Evolutionary conservation across 1,284 basidiomycete genomes (phyloP), one percentile per base, ranked within the genome.

Genomic region (Ceratobasidium sp.): DNA sequence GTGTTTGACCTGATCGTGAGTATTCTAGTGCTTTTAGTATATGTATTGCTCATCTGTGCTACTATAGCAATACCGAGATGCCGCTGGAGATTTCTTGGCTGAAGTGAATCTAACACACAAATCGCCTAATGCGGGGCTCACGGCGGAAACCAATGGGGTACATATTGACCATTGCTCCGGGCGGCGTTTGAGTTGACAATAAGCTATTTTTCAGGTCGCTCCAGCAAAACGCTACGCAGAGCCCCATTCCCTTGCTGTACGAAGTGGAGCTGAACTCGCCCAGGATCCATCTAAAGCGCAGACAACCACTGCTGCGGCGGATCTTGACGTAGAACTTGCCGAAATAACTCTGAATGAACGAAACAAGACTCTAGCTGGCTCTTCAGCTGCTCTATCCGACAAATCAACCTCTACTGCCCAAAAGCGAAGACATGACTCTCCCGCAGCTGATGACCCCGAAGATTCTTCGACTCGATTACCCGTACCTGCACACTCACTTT

Each of bases 321-420:
- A 90, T 28, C 88, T 96, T 23, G 94, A 96, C 80, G 91, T 93
- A 10, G 91, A 97, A 83, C 88, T 96, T 76, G 95, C 96, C 3
- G 96, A 98, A 84, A 89, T 96, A 38, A 95, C 94, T 62, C 89
- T 98, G 1, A 96, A 96, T 20, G 94, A 98, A 84, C 90, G 96
- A 42, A 87, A 97, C 52, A 92, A 93, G 1, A 93, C 92, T 17
- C 84, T 94, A 26, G 88, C 90, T 61, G 90, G 91, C 77, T 54
- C 66, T 20, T 68, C 81, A 78, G 75, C 69, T 20, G 74, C 78
- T 48, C 67, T 80, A 7, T 82, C 80, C 76, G 84, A 81, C 69
- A 75, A 83, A 81, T 82, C 85, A 82, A 38, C 83, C 83, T 82
- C 78, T 80, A 23, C 80, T 81, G 68, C 71, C 80, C 81, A 81